Evolutionary conservation across 2,329 filamentous ascomycete genomes (phyloP).

Genomic region (Hymenoscyphus scutula): DNA sequence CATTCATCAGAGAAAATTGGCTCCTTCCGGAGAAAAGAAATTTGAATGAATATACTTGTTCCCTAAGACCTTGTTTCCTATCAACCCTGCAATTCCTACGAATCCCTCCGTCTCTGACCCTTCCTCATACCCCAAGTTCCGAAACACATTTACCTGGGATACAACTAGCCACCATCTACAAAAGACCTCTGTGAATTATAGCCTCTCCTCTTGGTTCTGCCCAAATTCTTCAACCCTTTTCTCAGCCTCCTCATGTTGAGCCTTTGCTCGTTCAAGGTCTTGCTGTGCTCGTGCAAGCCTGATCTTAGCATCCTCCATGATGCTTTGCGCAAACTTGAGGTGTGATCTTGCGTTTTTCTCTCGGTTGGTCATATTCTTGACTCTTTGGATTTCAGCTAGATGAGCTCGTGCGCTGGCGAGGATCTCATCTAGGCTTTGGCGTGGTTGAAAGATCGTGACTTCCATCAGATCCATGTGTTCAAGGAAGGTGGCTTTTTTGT

Average conservation of each 20-base stretch:
- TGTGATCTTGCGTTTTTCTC: neutral
- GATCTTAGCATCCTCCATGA: neutral
- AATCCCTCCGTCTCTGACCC: no score
- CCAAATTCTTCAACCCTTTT: neutral
- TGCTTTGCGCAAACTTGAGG: neutral
- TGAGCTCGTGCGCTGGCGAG: neutral
- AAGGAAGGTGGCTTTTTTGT: neutral
- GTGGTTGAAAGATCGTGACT: neutral
- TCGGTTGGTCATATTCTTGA: neutral
- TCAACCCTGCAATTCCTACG: neutral
- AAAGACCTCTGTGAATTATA: neutral
- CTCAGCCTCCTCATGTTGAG: neutral
- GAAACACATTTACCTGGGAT: neutral
- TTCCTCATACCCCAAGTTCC: neutral
- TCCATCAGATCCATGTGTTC: neutral
- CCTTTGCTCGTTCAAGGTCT: neutral
- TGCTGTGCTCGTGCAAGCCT: neutral
- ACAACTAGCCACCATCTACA: neutral
- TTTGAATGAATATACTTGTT: neutral
- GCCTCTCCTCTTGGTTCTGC: neutral
- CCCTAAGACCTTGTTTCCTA: neutral
- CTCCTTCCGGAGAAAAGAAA: neutral
- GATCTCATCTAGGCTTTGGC: neutral
- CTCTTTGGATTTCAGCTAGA: neutral
- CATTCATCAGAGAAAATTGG: no score